These are phyloP conservation scores for Trichoderma reesei DNA, from an alignment of 495 filamentous ascomycete genomes.

Conservation along the genomic window DNA sequence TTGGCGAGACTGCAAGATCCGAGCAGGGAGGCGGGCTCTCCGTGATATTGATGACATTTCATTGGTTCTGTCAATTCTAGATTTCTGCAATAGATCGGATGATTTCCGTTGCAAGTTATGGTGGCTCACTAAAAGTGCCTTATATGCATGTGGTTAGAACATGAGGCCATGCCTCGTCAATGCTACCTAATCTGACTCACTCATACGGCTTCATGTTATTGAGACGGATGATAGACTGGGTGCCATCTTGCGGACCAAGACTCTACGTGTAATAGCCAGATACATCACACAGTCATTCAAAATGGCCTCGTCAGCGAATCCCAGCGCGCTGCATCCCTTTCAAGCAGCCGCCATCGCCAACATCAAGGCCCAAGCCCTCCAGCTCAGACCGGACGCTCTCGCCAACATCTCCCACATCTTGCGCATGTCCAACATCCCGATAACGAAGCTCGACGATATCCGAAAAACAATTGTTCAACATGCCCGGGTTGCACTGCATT, in stretches of 20 bases:
- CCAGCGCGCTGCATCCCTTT: neutral
- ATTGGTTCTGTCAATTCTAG: too few species aligned
- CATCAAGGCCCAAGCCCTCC: neutral
- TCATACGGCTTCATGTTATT: neutral
- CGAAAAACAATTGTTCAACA: neutral
- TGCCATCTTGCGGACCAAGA: neutral
- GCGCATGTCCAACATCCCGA: neutral
- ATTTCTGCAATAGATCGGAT: too few species aligned
- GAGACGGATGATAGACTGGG: too few species aligned
- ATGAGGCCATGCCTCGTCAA: neutral
- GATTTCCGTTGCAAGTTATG: too few species aligned
- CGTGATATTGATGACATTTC: neutral
- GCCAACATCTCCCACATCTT: neutral
- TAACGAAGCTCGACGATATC: neutral
- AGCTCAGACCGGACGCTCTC: neutral
- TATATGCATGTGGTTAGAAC: too few species aligned
- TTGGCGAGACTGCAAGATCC: constrained; percentile 28
- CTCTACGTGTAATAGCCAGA: neutral
- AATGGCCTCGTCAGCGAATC: neutral
- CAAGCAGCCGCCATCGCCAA: neutral
- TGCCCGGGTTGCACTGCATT: constrained; percentile 12
- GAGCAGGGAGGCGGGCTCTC: neutral
- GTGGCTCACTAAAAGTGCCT: too few species aligned
- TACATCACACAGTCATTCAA: neutral
- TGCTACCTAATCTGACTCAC: neutral